Evolutionary conservation across 805 yeast genomes (phyloP).

Genomic region (Martiniozyma abietophila): DNA sequence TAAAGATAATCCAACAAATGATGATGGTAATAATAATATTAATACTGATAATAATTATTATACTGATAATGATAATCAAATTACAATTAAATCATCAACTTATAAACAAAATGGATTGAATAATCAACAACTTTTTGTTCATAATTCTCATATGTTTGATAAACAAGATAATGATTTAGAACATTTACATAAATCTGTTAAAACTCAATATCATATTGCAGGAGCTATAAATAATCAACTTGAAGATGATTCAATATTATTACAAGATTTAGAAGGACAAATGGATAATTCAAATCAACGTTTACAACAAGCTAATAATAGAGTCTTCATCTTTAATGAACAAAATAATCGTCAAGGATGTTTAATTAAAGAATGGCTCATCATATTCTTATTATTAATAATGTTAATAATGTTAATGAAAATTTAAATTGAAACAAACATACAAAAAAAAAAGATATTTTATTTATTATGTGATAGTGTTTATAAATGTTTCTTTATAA

Average conservation of each 20-base stretch:
- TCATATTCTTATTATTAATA: slow-evolving; percentile 35
- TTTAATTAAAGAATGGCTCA: slow-evolving; percentile 36
- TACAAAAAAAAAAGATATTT: not conserved
- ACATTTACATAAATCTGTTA: slow-evolving; percentile 33
- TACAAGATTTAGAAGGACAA: slow-evolving; percentile 41
- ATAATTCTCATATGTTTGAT: slow-evolving; percentile 37
- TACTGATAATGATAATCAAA: slow-evolving; percentile 3
- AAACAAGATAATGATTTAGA: slow-evolving; percentile 38
- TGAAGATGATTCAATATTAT: slow-evolving; percentile 36
- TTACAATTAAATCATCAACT: slow-evolving; percentile 4
- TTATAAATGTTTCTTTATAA: too few species aligned
- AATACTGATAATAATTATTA: not conserved
- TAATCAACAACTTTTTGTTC: slow-evolving; percentile 25
- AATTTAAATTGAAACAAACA: slow-evolving; percentile 3
- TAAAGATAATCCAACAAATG: slow-evolving; percentile 2
- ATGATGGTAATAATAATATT: not conserved
- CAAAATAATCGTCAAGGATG: not conserved
- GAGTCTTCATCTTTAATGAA: slow-evolving; percentile 31
- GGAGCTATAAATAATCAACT: slow-evolving; percentile 38
- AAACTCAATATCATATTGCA: slow-evolving; percentile 36
- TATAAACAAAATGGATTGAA: slow-evolving; percentile 13
- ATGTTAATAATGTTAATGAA: slow-evolving; percentile 34
- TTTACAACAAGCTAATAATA: slow-evolving; percentile 31
- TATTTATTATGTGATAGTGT: not conserved
- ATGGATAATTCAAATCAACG: slow-evolving; percentile 34